Percentiles rank a stretch among this genome's conserved stretches.
These are phyloP conservation scores for Crepidotus variabilis DNA, from an alignment of 768 basidiomycete species.

Conservation along the genomic window DNA sequence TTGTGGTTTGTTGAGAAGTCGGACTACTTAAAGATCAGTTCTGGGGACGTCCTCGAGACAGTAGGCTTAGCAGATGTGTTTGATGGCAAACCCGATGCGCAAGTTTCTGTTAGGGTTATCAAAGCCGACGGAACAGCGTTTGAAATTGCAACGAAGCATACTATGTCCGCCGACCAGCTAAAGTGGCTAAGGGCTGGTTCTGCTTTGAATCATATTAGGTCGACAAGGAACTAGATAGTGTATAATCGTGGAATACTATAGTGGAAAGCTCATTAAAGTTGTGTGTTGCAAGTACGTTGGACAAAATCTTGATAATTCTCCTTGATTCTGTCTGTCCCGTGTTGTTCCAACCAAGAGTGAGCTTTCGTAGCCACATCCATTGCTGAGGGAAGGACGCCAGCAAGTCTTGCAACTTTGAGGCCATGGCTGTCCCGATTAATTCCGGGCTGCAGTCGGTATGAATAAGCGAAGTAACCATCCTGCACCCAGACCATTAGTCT, in stretches of 20 bases:
- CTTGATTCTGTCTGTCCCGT: constrained; percentile 7
- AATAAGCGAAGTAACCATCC: constrained; percentile 81
- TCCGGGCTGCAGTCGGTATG: constrained; percentile 75
- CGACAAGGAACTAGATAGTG: constrained; percentile 32
- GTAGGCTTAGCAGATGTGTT: constrained; percentile 73
- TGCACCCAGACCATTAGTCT: constrained; percentile 22
- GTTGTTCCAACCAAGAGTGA: constrained; percentile 33
- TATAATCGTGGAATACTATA: constrained; percentile 9
- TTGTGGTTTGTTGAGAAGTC: constrained; percentile 88
- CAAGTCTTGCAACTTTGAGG: constrained; percentile 83
- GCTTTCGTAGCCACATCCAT: constrained; percentile 58
- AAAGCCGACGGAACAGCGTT: constrained; percentile 59
- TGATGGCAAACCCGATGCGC: constrained; percentile 39
- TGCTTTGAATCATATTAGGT: constrained; percentile 86
- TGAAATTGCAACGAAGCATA: constrained; percentile 76
- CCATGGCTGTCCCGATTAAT: constrained; percentile 92
- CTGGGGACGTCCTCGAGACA: constrained; percentile 83
- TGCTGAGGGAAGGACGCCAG: constrained; percentile 70
- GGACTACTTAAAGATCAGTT: constrained; percentile 81
- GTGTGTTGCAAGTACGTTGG: constrained; percentile 10
- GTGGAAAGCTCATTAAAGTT: constrained; percentile 3
- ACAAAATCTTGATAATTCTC: constrained; percentile 12
- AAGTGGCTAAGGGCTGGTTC: constrained; percentile 89
- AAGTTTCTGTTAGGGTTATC: constrained; percentile 61
- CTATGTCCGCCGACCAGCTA: constrained; percentile 86